These are phyloP conservation scores for Hyphodiscus sp. DNA, from an alignment of 2,329 filamentous ascomycete genomes.

Conservation along the genomic window DNA sequence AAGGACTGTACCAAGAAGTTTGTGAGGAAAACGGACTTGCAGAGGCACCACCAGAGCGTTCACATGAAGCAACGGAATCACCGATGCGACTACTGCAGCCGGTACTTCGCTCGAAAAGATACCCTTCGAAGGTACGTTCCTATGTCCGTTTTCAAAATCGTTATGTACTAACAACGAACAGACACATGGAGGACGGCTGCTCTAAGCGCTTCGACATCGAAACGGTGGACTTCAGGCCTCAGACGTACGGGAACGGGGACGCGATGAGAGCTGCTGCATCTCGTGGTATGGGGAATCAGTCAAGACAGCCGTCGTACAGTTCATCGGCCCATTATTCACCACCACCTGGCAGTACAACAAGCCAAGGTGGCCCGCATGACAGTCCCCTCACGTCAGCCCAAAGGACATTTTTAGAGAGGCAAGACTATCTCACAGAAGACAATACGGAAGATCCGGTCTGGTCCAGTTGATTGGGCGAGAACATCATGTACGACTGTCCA, in stretches of 20 bases:
- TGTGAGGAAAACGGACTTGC: constrained; percentile 75
- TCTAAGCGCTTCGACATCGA: constrained; percentile 51
- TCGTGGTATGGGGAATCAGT: constrained; percentile 11
- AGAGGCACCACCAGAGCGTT: constrained; percentile 56
- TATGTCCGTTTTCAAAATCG: neutral
- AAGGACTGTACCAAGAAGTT: constrained; percentile 67
- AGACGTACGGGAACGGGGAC: constrained; percentile 16
- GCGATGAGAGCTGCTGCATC: constrained; percentile 13
- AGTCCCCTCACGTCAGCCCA: constrained; percentile 22
- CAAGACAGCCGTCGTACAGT: constrained; percentile 23
- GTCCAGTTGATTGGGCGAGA: neutral
- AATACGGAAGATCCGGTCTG: neutral
- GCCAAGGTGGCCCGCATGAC: constrained; percentile 12
- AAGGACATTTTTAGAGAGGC: constrained; percentile 19
- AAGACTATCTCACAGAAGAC: constrained; percentile 15
- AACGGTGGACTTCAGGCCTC: constrained; percentile 27
- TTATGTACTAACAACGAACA: constrained; percentile 30
- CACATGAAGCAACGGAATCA: constrained; percentile 68
- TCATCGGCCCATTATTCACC: constrained; percentile 20
- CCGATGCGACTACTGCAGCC: constrained; percentile 63
- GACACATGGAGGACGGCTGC: constrained; percentile 73
- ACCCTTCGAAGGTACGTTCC: constrained; percentile 63
- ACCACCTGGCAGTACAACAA: constrained; percentile 10
- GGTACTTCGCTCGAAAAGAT: constrained; percentile 72
- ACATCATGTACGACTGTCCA: neutral